Evolutionary conservation across 1,139 yeast genomes (phyloP).

Genomic region (Meyerozyma elateridarum): DNA sequence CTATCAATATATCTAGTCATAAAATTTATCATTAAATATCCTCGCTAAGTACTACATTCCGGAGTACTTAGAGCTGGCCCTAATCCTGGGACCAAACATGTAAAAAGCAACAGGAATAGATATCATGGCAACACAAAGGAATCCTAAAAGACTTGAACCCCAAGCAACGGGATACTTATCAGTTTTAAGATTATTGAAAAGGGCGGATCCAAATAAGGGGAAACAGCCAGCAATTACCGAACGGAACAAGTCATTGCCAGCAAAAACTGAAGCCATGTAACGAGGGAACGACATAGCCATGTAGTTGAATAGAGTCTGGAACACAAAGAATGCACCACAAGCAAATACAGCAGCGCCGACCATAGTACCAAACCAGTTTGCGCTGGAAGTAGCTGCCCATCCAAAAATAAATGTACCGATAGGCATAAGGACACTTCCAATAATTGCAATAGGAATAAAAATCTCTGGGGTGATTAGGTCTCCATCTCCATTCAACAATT

Average conservation of each 20-base stretch:
- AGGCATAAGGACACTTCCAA: slow-evolving; percentile 40
- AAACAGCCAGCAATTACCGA: slow-evolving; percentile 55
- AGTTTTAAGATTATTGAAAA: slow-evolving; percentile 44
- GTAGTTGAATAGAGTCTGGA: slow-evolving; percentile 37
- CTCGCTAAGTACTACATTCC: too few species aligned
- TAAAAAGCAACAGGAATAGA: slow-evolving; percentile 44
- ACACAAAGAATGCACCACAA: slow-evolving; percentile 33
- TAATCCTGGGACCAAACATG: slow-evolving; percentile 44
- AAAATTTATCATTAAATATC: too few species aligned
- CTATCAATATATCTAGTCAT: too few species aligned
- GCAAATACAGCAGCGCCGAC: slow-evolving; percentile 39
- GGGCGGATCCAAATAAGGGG: slow-evolving; percentile 54
- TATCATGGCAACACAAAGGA: slow-evolving; percentile 38
- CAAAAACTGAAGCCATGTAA: slow-evolving; percentile 55
- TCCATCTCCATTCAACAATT: slow-evolving; percentile 17
- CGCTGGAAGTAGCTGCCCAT: slow-evolving; percentile 39
- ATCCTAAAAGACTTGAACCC: slow-evolving; percentile 49
- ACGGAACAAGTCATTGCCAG: slow-evolving; percentile 50
- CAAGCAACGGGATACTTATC: slow-evolving; percentile 50
- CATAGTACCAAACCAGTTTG: slow-evolving; percentile 43
- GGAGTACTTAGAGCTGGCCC: slow-evolving; percentile 44
- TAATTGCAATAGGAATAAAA: slow-evolving; percentile 39
- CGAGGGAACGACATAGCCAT: slow-evolving; percentile 30
- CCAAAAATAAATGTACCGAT: slow-evolving; percentile 44
- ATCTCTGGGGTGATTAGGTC: slow-evolving; percentile 38